Evolutionary conservation across 371 early-diverging fungal genomes (phyloP).

Genomic region (Rhizopus arrhizus): DNA sequence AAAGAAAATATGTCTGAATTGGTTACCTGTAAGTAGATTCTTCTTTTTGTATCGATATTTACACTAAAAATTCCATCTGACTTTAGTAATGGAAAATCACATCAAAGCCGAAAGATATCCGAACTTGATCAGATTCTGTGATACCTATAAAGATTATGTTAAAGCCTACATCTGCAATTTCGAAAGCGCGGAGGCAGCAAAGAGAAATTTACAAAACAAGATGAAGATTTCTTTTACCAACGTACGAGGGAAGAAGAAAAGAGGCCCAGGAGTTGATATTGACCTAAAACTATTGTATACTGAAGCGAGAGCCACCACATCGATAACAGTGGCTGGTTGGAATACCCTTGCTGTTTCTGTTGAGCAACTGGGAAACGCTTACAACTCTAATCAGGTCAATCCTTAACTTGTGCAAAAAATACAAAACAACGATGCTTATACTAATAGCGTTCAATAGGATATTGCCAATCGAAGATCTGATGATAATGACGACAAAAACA

Average conservation of each 20-base stretch:
- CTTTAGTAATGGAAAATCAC: no score
- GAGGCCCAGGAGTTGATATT: constrained; percentile 18
- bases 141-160: background rate
- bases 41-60: no score
- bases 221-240: constrained; percentile 16
- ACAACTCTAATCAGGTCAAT: constrained; percentile 11
- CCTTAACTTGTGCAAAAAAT: constrained; percentile 17
- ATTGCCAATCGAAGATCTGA: background rate
- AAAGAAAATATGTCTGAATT: no score
- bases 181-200: constrained; percentile 13
- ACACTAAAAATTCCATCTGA: no score
- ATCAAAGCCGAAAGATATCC: no score
- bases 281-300: constrained; percentile 12
- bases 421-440: constrained; percentile 17
- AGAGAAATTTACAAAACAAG: constrained; percentile 21
- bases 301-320: constrained; percentile 9
- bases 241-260: constrained; percentile 13
- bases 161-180: constrained; percentile 17
- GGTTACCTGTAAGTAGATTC: no score
- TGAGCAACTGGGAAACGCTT: background rate
- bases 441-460: constrained; percentile 19
- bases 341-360: constrained; percentile 10
- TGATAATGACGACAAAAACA: constrained; percentile 16
- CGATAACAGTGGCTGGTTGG: constrained; percentile 9
- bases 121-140: constrained; percentile 4